Evolutionary conservation across 2,329 filamentous ascomycete species (phyloP).

Genomic region (Cytospora mali): DNA sequence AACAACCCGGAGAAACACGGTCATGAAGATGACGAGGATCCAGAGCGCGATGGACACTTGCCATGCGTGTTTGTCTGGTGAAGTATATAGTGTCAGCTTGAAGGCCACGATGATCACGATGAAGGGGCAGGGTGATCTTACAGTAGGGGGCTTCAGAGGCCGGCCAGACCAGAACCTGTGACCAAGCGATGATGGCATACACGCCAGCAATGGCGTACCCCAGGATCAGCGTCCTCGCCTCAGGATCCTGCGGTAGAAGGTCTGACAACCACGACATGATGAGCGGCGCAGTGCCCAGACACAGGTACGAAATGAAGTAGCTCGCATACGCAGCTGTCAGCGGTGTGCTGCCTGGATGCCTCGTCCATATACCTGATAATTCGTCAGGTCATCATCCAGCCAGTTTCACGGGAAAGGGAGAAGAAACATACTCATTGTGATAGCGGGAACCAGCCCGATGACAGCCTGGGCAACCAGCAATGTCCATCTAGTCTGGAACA

Average conservation of each 20-base stretch:
- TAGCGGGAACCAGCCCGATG: slow-evolving; percentile 50
- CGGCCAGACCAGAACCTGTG: slow-evolving; percentile 55
- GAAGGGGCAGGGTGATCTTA: slow-evolving; percentile 31
- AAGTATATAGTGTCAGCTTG: slow-evolving; percentile 6
- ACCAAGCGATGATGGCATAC: slow-evolving; percentile 55
- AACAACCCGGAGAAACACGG: slow-evolving; percentile 45
- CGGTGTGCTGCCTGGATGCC: slow-evolving; percentile 44
- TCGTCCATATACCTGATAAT: too few relatives aligned
- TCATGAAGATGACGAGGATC: slow-evolving; percentile 49
- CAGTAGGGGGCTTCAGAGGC: slow-evolving; percentile 53
- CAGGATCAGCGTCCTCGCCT: slow-evolving; percentile 51
- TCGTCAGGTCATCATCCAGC: too few relatives aligned
- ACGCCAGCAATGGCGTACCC: slow-evolving; percentile 52
- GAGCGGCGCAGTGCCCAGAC: slow-evolving; percentile 52
- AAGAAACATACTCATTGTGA: slow-evolving; percentile 56
- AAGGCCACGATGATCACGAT: background rate
- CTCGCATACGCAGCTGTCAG: slow-evolving; percentile 52
- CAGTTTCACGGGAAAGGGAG: too few relatives aligned
- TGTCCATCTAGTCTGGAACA: slow-evolving; percentile 52
- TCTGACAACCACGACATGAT: slow-evolving; percentile 57
- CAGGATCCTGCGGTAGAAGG: slow-evolving; percentile 49
- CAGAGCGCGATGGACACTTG: slow-evolving; percentile 49
- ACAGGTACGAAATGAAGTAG: slow-evolving; percentile 53
- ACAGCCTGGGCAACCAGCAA: slow-evolving; percentile 50
- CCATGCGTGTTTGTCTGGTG: slow-evolving; percentile 49